These are phyloP conservation scores for Fusarium virguliforme DNA, from an alignment of 2,329 filamentous ascomycete species.

Conservation along the genomic window DNA sequence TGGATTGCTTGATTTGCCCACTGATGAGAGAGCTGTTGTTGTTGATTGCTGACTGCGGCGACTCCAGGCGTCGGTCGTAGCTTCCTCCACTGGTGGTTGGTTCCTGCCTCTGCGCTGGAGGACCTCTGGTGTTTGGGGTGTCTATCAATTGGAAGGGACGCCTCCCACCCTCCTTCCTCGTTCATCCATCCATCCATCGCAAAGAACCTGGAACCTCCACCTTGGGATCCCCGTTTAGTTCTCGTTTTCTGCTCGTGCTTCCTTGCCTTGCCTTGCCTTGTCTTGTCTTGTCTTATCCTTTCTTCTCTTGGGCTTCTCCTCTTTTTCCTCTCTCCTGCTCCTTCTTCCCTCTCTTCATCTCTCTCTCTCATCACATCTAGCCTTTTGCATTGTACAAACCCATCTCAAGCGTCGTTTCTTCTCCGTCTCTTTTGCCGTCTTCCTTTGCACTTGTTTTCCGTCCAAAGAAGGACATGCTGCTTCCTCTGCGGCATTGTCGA, in stretches of 20 bases:
- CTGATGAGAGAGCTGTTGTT: conserved; percentile 13
- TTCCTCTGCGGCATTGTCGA: conserved; percentile 49
- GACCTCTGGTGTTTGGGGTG: conserved; percentile 25
- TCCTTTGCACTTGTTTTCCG: conserved; percentile 33
- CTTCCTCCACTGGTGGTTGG: background rate
- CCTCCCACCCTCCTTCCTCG: conserved; percentile 8
- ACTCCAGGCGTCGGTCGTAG: conserved; percentile 34
- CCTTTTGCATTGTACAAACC: conserved; percentile 36
- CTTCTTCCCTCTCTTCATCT: conserved; percentile 23
- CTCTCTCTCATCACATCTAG: conserved; percentile 36
- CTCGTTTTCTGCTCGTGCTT: conserved; percentile 5
- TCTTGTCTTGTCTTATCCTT: conserved; percentile 34
- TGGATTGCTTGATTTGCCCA: conserved; percentile 31
- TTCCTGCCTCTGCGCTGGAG: conserved; percentile 7
- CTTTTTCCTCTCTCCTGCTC: conserved; percentile 36
- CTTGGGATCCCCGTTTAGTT: conserved; percentile 33
- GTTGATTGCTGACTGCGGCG: conserved; percentile 9
- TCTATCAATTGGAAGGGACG: conserved; percentile 27
- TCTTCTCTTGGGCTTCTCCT: conserved; percentile 42
- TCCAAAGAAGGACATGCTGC: conserved; percentile 48
- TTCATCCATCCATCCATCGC: background rate
- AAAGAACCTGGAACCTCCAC: conserved; percentile 29
- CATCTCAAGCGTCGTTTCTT: conserved; percentile 43
- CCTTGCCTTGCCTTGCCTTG: background rate
- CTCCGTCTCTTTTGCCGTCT: conserved; percentile 23